Evolutionary conservation across 306 rosid genomes (phyloP), one percentile per base, ranked within the genome.

Genomic region (Cercis canadensis): DNA sequence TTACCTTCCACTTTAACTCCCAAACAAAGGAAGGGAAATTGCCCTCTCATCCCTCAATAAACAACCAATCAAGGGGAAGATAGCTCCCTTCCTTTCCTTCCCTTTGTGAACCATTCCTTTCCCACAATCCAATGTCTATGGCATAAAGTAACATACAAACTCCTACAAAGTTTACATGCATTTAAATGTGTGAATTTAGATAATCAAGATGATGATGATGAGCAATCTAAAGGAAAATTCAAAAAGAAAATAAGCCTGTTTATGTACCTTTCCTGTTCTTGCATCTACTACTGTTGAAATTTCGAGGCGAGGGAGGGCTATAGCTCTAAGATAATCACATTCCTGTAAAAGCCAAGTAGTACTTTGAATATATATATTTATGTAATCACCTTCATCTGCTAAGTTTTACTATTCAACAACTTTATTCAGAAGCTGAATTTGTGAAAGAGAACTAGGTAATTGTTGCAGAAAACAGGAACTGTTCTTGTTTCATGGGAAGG

Each of bases 201-300:
- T 21, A 8, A 15, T 13, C 12, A 12, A 19, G 62, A 72, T 67
- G 66, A 13, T 67, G 66, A 13, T 18, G 31, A 64, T 8, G 33
- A 56, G 31, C 60, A 72, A 29, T 63, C 37, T 63, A 71, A 73
- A 39, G 51, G 40, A 15, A 40, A 41, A 24, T 56, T 71, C 58
- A 67, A 66, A 53, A 70, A 70, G 67, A 72, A 69, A 45, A 51
- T 40, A 36, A 58, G 64, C 55, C 36, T 45, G 50, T 37, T 4
- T 47, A 58, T 45, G 24, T 74, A 94, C 98, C 98, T 86, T 94
- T 75, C 99, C 99, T 0, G 99, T 94, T 57, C 81, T 89, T 0
- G 85, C 53, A 83, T 94, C 99, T 84, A 94, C 99, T 58, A 94
- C 99, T 11, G 99, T 94, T 40, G 99, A 94, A 83, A 81, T 50